These are phyloP conservation scores for Tulasnella sp. DNA, from an alignment of 768 basidiomycete species.

Conservation along the genomic window DNA sequence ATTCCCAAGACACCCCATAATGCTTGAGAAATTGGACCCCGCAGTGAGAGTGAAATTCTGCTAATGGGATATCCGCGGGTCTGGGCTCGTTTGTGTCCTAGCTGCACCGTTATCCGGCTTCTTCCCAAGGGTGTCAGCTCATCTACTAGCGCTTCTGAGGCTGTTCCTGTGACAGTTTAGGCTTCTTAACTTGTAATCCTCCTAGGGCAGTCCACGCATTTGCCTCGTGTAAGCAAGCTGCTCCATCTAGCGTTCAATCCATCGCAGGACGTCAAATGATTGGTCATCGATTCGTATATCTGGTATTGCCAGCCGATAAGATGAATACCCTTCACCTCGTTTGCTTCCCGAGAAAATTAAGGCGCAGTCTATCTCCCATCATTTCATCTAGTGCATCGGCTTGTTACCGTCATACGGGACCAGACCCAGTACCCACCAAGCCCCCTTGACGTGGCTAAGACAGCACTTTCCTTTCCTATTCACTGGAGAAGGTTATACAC, in stretches of 20 bases:
- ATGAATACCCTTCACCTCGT: neutral
- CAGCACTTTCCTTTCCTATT: no score
- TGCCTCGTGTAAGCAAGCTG: neutral
- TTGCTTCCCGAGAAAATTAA: neutral
- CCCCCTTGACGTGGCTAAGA: neutral
- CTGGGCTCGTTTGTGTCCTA: neutral
- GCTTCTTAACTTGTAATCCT: neutral
- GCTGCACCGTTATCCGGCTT: neutral
- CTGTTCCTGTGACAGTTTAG: neutral
- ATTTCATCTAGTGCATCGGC: neutral
- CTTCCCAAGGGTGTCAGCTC: neutral
- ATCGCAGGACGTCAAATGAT: neutral
- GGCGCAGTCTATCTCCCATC: neutral
- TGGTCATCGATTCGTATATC: neutral
- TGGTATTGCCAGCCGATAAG: neutral
- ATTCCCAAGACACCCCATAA: neutral
- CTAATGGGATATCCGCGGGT: neutral
- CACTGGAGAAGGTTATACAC: no score
- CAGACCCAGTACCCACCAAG: neutral
- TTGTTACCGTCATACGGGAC: neutral
- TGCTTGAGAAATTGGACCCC: neutral
- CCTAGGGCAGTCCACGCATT: neutral
- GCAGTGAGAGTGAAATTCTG: neutral
- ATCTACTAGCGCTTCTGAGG: neutral
- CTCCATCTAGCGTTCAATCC: neutral